These are phyloP conservation scores for Insectozyma bohioensis DNA, from an alignment of 1,139 yeast species.

Conservation along the genomic window DNA sequence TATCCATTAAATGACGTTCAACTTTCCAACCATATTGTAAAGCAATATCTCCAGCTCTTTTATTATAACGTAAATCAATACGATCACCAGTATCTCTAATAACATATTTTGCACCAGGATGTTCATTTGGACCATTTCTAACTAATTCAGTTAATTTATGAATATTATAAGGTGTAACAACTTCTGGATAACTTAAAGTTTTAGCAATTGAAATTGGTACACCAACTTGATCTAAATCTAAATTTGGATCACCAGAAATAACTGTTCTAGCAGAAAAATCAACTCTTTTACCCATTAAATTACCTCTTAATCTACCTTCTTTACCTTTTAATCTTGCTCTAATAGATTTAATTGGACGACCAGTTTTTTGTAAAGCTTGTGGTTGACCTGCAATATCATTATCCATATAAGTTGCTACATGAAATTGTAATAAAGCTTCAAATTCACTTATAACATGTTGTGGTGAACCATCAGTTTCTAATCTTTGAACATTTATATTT, in stretches of 20 bases:
- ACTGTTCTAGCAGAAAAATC: constrained; percentile 99
- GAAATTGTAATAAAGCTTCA: constrained; percentile 92
- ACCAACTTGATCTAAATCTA: constrained; percentile 97
- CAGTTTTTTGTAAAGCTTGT: constrained; percentile 97
- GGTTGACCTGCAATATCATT: constrained; percentile 99
- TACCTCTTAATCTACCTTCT: constrained; percentile 98
- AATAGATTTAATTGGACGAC: constrained; percentile 96
- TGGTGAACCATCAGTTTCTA: constrained; percentile 98
- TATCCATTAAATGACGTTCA: constrained; percentile 95
- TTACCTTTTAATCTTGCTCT: constrained; percentile 99
- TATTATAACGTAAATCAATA: constrained; percentile 93
- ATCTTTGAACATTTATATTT: constrained; percentile 89
- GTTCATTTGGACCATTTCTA: constrained; percentile 98
- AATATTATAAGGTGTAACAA: constrained; percentile 95
- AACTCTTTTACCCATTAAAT: constrained; percentile 99
- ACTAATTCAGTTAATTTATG: constrained; percentile 90
- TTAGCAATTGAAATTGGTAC: constrained; percentile 96
- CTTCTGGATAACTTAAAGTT: constrained; percentile 93
- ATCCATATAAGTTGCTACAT: constrained; percentile 99
- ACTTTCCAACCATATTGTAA: constrained; percentile 99
- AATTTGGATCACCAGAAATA: constrained; percentile 98
- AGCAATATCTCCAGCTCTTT: constrained; percentile 97
- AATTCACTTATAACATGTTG: constrained; percentile 97
- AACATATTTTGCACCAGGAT: constrained; percentile 98
- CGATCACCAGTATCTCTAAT: constrained; percentile 99